phyloP scores from a whole-genome alignment of 2,329 filamentous ascomycete species.

The Coniochaeta sp. region DNA sequence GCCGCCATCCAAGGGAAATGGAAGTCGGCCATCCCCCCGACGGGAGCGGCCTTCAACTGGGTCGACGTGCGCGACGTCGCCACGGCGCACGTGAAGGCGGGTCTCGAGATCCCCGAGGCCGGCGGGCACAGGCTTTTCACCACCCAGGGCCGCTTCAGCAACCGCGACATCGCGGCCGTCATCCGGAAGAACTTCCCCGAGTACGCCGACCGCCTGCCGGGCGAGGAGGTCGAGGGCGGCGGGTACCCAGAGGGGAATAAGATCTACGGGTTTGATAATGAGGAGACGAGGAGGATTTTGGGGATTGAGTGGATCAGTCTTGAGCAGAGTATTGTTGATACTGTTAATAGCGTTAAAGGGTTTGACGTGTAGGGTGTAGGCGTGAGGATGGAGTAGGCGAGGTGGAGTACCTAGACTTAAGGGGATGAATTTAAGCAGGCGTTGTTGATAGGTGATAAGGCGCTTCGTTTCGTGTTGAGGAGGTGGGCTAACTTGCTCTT shows the following conservation, averaged over 20 bases:
- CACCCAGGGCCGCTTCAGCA: slow-evolving; percentile 38
- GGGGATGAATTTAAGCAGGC: neutral
- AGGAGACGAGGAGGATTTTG: slow-evolving; percentile 49
- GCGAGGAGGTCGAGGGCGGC: slow-evolving; percentile 35
- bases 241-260: slow-evolving; percentile 29
- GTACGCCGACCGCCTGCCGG: slow-evolving; percentile 38
- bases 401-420: no score
- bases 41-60: slow-evolving; percentile 36
- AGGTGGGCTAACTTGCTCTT: no score
- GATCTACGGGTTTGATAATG: slow-evolving; percentile 51
- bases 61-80: slow-evolving; percentile 52
- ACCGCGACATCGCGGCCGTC: slow-evolving; percentile 35
- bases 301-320: slow-evolving; percentile 56
- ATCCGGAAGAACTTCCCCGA: slow-evolving; percentile 43
- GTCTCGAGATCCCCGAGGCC: slow-evolving; percentile 37
- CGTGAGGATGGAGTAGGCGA: neutral
- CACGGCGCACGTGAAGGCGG: slow-evolving; percentile 42
- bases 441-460: no score
- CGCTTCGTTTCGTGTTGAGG: no score
- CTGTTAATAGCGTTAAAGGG: slow-evolving; percentile 56
- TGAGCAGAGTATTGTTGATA: slow-evolving; percentile 56
- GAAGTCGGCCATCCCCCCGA: slow-evolving; percentile 33
- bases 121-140: slow-evolving; percentile 45
- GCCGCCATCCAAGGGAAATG: slow-evolving; percentile 42
- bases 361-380: slow-evolving; percentile 19